Percentiles rank a stretch among this genome's conserved stretches.
phyloP scores from a whole-genome alignment of 2,329 filamentous ascomycete species.

The Hymenoscyphus repandus region DNA sequence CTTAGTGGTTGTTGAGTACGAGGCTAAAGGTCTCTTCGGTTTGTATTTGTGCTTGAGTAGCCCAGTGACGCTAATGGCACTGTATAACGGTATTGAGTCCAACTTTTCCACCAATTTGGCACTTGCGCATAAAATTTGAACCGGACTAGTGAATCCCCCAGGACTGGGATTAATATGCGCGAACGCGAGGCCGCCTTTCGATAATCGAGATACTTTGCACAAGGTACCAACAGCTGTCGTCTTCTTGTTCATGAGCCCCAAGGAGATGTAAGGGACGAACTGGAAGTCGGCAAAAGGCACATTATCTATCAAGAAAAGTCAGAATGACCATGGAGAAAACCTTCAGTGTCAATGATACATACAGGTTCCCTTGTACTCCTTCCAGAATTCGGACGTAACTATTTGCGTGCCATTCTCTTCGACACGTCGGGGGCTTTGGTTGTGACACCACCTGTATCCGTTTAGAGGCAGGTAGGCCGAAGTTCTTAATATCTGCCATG shows the following conservation, averaged over 20 bases:
- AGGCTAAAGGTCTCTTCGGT: slow-evolving; percentile 12
- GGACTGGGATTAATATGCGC: slow-evolving; percentile 40
- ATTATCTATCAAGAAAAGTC: slow-evolving; percentile 7
- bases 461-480: not conserved
- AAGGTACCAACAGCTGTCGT: slow-evolving; percentile 68
- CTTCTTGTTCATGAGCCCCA: slow-evolving; percentile 28
- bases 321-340: not conserved
- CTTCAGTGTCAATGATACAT: not conserved
- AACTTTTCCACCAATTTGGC: slow-evolving; percentile 37
- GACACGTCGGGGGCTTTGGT: slow-evolving; percentile 5
- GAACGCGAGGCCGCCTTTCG: slow-evolving; percentile 65
- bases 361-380: slow-evolving; percentile 27
- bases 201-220: slow-evolving; percentile 60
- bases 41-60: slow-evolving; percentile 16
- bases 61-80: slow-evolving; percentile 47
- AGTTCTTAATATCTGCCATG: not conserved
- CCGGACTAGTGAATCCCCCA: slow-evolving; percentile 27
- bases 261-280: slow-evolving; percentile 8
- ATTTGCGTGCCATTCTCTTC: not conserved
- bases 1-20: not conserved
- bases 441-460: slow-evolving; percentile 14
- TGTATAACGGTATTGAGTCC: slow-evolving; percentile 42
- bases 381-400: slow-evolving; percentile 16
- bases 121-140: slow-evolving; percentile 28
- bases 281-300: slow-evolving; percentile 10